A percentile compares a stretch with the other conserved stretches of the same genome.
These are phyloP conservation scores for Xylariaceae sp. DNA, from an alignment of 2,329 filamentous ascomycete species.

Conservation along the genomic window DNA sequence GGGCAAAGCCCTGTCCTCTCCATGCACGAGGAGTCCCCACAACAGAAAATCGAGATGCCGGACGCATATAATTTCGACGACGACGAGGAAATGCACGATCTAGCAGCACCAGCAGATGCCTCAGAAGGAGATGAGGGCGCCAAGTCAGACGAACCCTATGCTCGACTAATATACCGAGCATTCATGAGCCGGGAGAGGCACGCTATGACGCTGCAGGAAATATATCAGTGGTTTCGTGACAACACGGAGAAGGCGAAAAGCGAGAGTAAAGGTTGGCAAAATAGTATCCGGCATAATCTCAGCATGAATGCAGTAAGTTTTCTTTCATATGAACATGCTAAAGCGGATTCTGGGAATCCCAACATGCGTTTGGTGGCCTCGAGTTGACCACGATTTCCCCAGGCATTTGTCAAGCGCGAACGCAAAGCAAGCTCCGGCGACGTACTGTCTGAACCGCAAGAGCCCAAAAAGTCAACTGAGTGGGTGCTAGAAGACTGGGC, in stretches of 20 bases:
- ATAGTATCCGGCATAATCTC: slow-evolving; percentile 93
- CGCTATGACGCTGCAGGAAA: slow-evolving; percentile 80
- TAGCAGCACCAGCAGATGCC: slow-evolving; percentile 31
- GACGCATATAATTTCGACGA: slow-evolving; percentile 11
- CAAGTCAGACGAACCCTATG: slow-evolving; percentile 72
- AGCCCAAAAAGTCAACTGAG: slow-evolving; percentile 70
- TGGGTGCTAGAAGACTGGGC: slow-evolving; percentile 81
- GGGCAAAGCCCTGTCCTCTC: slow-evolving; percentile 6
- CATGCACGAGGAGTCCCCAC: slow-evolving; percentile 17
- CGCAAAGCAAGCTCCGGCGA: slow-evolving; percentile 50
- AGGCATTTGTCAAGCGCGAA: slow-evolving; percentile 53
- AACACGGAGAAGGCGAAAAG: slow-evolving; percentile 78
- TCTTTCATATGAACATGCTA: neutral
- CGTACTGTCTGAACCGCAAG: slow-evolving; percentile 49
- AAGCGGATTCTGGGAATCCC: neutral
- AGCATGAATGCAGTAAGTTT: slow-evolving; percentile 88
- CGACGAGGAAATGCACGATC: slow-evolving; percentile 18
- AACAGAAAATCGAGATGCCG: neutral
- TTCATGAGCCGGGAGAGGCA: slow-evolving; percentile 71
- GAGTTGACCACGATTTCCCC: neutral
- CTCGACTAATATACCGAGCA: slow-evolving; percentile 78
- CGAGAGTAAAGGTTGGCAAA: slow-evolving; percentile 82
- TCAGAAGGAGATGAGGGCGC: slow-evolving; percentile 34
- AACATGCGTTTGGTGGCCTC: neutral
- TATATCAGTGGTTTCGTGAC: slow-evolving; percentile 88